Evolutionary conservation across 176 grass and related monocot genomes (phyloP), one percentile per base, ranked within the genome.

Genomic region (Themeda triandra): DNA sequence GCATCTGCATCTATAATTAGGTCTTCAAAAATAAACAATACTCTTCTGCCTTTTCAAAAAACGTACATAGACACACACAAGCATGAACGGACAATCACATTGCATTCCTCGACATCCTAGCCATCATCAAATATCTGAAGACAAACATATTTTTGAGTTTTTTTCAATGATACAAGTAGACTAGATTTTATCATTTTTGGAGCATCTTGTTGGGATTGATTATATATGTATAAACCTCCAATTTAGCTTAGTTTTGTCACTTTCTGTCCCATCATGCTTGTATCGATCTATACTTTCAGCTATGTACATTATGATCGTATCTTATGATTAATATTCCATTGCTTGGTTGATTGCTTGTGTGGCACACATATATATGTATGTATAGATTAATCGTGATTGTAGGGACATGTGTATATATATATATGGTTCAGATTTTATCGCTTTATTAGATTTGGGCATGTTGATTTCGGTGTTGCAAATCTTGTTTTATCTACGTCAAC

Each of bases 301-400:
- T 45, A 81, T 56, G 33, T 73, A 75, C 56, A 65, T 36, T 58
- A 59, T 42, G 25, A 82, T 3, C 62, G 19, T 45, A 87, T 76
- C 71, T 87, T 67, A 87, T 81, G 77, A 58, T 85, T 75, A 75
- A 40, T 18, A 46, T n/a, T 53, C 39, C 39, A 49, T 73, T 63
- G 10, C 29, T 33, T 33, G 32, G 4, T 33, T 33, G 32, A 33
- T 46, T 39, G n/a, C 72, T 73, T 73, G 27, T 40, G 21, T 11
- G 6, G 37, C 35, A 42, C 44, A 69, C 11, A 27, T 13, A 7
- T 37, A 28, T 23, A 25, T 70, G 3, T 21, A 25, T 41, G 1
- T 42, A 75, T 36, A 30, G 12, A 66, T 48, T 10, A 62, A 46
- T 14, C 5, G 2, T 46, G 64, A 83, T 41, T 63, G 17, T 72